Percentiles rank a stretch among this genome's conserved stretches.
Evolutionary conservation across 495 filamentous ascomycete species (phyloP).

Genomic region (Trichoderma asperelloides): DNA sequence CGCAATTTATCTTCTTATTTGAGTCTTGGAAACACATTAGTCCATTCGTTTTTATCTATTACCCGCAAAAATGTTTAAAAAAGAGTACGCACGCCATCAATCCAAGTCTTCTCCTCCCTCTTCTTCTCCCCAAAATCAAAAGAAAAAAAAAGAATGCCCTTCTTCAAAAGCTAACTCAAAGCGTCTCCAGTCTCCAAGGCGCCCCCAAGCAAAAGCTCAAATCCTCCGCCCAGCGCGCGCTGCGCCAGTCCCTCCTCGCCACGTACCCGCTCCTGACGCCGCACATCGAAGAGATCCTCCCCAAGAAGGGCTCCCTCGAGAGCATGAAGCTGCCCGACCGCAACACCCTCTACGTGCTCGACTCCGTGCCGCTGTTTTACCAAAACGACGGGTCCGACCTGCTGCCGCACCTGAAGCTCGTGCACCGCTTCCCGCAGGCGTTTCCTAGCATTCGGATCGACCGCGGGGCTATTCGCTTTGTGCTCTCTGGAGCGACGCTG

Average conservation of each 20-base stretch:
- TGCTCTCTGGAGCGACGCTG: conserved; percentile 81
- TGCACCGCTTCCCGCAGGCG: conserved; percentile 61
- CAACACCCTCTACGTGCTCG: conserved; percentile 75
- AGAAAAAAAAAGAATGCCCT: conserved; percentile 6
- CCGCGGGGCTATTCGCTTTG: conserved; percentile 93
- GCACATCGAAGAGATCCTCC: conserved; percentile 88
- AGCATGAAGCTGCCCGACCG: conserved; percentile 89
- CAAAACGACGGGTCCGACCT: conserved; percentile 67
- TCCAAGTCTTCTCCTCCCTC: background rate
- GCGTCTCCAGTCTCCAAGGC: conserved; percentile 51
- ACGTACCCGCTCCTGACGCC: conserved; percentile 81
- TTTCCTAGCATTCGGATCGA: conserved; percentile 70
- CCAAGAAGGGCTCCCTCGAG: conserved; percentile 90
- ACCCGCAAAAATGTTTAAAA: conserved; percentile 70
- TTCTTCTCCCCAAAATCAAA: conserved; percentile 8
- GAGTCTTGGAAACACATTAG: too few species aligned
- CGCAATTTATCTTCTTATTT: too few species aligned
- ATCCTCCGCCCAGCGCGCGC: conserved; percentile 80
- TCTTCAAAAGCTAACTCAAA: background rate
- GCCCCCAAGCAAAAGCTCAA: conserved; percentile 93
- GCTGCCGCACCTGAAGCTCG: conserved; percentile 70
- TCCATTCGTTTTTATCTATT: background rate
- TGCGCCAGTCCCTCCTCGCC: conserved; percentile 71
- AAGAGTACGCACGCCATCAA: conserved; percentile 51
- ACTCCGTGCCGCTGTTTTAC: conserved; percentile 72